Conservation (phyloP, 208 protist species). For the Leishmania arabica region DNA sequence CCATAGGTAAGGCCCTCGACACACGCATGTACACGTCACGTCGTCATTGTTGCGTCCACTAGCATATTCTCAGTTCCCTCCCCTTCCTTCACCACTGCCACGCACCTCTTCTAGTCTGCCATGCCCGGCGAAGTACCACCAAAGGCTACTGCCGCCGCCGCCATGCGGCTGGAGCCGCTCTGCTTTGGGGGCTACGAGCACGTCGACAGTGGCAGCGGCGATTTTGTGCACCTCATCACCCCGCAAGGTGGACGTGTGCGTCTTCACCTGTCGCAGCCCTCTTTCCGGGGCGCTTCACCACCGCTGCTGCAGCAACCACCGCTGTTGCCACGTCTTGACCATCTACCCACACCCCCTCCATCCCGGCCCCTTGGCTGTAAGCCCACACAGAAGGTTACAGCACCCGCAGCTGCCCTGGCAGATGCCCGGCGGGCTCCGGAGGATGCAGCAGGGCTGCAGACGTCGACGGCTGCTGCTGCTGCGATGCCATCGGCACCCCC, state of each 20-base stretch:
- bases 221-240: slow-evolving; percentile 14
- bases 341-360: background rate
- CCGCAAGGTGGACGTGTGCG: slow-evolving; percentile 10
- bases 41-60: background rate
- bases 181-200: slow-evolving; percentile 27
- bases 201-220: background rate
- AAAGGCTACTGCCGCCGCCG: background rate
- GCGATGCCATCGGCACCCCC: slow-evolving; percentile 8
- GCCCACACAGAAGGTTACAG: background rate
- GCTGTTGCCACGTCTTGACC: background rate
- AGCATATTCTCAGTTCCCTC: background rate
- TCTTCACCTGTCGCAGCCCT: slow-evolving; percentile 7
- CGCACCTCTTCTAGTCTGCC: background rate
- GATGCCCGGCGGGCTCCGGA: background rate
- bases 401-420: background rate
- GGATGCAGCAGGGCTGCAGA: background rate
- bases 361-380: background rate
- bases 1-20: background rate
- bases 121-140: background rate
- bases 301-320: background rate
- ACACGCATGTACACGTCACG: background rate
- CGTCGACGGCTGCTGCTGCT: background rate
- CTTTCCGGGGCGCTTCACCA: background rate
- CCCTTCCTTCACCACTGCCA: too few relatives aligned
- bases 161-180: slow-evolving; percentile 20